phyloP scores from a whole-genome alignment of 2,329 filamentous ascomycete genomes.

The Diaporthe sp. region DNA sequence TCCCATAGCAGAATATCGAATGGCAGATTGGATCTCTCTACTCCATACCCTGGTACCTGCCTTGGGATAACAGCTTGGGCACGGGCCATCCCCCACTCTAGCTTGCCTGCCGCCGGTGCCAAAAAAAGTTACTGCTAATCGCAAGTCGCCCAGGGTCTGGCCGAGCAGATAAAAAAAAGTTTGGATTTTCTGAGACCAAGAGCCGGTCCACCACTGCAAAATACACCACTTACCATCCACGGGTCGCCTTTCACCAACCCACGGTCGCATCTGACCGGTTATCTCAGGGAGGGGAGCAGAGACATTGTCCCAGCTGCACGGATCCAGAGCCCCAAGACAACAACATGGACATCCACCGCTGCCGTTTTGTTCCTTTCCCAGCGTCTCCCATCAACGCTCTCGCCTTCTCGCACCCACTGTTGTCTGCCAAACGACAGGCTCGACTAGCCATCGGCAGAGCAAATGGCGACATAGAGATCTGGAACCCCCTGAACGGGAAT shows the following conservation, averaged over 20 bases:
- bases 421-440: slow-evolving; percentile 62
- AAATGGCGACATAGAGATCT: slow-evolving; percentile 97
- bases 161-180: slow-evolving; percentile 41
- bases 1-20: not conserved
- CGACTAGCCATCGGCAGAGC: slow-evolving; percentile 91
- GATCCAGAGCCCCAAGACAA: slow-evolving; percentile 34
- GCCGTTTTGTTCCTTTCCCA: slow-evolving; percentile 94
- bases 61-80: not conserved
- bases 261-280: slow-evolving; percentile 28
- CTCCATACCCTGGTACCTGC: not conserved
- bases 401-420: slow-evolving; percentile 85
- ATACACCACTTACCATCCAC: slow-evolving; percentile 17
- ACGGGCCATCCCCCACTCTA: slow-evolving; percentile 2
- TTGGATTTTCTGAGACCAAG: slow-evolving; percentile 28
- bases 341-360: slow-evolving; percentile 94
- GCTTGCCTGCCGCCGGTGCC: not conserved
- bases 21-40: not conserved
- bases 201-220: not conserved
- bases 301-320: slow-evolving; percentile 34
- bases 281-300: slow-evolving; percentile 34
- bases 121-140: slow-evolving; percentile 15
- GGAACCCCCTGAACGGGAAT: slow-evolving; percentile 85
- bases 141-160: slow-evolving; percentile 17
- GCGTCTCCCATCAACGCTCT: slow-evolving; percentile 94
- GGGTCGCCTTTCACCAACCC: slow-evolving; percentile 27